These are phyloP conservation scores for Allium fistulosum DNA, from an alignment of 106 monocot genomes.

Conservation along the genomic window DNA sequence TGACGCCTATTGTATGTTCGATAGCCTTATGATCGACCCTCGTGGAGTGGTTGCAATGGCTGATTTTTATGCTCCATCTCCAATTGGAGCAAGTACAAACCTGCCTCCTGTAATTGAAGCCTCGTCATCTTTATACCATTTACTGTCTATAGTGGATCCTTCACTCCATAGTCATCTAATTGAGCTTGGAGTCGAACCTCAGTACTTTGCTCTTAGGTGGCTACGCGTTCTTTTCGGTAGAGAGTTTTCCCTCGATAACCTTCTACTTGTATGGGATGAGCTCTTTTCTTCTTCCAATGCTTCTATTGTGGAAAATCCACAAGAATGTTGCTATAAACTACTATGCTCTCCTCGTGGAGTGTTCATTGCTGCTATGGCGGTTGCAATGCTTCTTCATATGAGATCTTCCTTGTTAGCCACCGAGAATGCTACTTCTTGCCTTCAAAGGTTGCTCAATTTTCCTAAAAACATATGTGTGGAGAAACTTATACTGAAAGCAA, in stretches of 20 bases:
- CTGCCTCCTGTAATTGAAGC: conserved; percentile 65
- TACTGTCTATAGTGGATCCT: conserved; percentile 54
- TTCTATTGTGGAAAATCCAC: conserved; percentile 8
- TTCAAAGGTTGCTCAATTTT: conserved; percentile 61
- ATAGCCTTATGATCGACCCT: conserved; percentile 63
- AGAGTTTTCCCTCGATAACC: conserved; percentile 57
- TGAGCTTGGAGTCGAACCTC: conserved; percentile 71
- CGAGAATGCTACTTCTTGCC: conserved; percentile 57
- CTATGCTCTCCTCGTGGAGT: conserved; percentile 50
- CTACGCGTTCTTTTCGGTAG: conserved; percentile 63
- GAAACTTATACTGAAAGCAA: conserved; percentile 61
- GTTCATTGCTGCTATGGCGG: conserved; percentile 50
- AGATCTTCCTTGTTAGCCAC: conserved; percentile 59
- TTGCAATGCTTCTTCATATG: conserved; percentile 62
- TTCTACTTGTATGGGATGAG: conserved; percentile 69
- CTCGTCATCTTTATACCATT: conserved; percentile 51
- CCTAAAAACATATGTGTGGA: conserved; percentile 37
- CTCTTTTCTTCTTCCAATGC: conserved; percentile 41
- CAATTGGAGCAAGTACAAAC: conserved; percentile 23
- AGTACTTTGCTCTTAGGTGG: conserved; percentile 72
- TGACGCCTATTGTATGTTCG: conserved; percentile 93
- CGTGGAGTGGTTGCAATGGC: conserved; percentile 64
- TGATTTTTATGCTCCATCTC: conserved; percentile 48
- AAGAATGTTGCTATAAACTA: conserved; percentile 27
- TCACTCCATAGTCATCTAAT: conserved; percentile 57